Evolutionary conservation across 148 eudicot species (phyloP), one percentile per base, ranked within the genome.

Genomic region (Linanthus parryae): DNA sequence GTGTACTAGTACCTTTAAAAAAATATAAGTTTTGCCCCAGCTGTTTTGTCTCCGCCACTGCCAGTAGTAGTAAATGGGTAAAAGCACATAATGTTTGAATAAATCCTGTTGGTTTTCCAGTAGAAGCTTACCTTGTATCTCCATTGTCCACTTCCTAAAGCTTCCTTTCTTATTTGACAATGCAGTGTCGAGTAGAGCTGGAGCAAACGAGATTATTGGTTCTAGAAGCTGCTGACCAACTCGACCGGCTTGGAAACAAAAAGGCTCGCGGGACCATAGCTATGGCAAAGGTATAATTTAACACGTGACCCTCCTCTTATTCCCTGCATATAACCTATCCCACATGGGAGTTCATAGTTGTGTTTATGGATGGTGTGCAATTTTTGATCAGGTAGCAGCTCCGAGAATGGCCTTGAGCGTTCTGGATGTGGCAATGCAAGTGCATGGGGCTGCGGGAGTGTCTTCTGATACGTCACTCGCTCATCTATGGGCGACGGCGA

Each of bases 301-400:
- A n/a, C n/a, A n/a, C n/a, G n/a, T n/a, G n/a, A n/a, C n/a, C n/a
- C n/a, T n/a, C n/a, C n/a, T n/a, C n/a, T n/a, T n/a, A n/a, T n/a
- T n/a, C n/a, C n/a, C n/a, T n/a, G n/a, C n/a, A n/a, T n/a, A n/a
- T n/a, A n/a, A n/a, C n/a, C n/a, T n/a, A n/a, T n/a, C n/a, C n/a
- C n/a, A n/a, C n/a, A n/a, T n/a, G n/a, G n/a, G n/a, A n/a, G n/a
- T n/a, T n/a, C n/a, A n/a, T n/a, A n/a, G n/a, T n/a, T n/a, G n/a
- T n/a, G n/a, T n/a, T n/a, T n/a, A n/a, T n/a, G n/a, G n/a, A n/a
- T n/a, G n/a, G n/a, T n/a, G n/a, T n/a, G n/a, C n/a, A n/a, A n/a
- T n/a, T n/a, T n/a, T n/a, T n/a, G n/a, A n/a, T n/a, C 64, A 89
- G 99, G 96, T 92, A 18, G 91, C 99, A n/a, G 73, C 99, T 55